Conservation (phyloP, 2,329 filamentous ascomycete genomes). For the Biscogniauxia mediterranea region DNA sequence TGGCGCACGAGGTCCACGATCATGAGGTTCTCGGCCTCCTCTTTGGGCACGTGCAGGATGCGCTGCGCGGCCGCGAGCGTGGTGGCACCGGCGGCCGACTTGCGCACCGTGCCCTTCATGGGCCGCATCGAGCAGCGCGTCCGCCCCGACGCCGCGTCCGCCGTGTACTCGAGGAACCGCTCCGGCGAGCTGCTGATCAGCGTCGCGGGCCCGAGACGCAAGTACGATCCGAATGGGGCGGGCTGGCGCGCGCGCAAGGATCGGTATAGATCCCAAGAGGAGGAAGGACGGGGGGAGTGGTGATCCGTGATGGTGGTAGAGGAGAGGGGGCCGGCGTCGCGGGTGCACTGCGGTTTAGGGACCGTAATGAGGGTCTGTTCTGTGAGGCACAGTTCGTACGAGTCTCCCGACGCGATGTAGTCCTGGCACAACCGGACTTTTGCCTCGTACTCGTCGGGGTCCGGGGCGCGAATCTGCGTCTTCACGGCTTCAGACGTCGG, state of each 20-base stretch:
- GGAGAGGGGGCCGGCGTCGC: conserved; percentile 46
- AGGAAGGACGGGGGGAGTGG: conserved; percentile 41
- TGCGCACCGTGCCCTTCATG: conserved; percentile 96
- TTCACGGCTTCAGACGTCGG: conserved; percentile 19
- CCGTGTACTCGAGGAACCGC: conserved; percentile 63
- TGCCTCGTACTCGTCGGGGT: conserved; percentile 55
- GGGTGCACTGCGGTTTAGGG: conserved; percentile 41
- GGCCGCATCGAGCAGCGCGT: conserved; percentile 73
- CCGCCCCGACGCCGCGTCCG: conserved; percentile 46
- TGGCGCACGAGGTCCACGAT: conserved; percentile 96
- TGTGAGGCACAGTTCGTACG: conserved; percentile 84
- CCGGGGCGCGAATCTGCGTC: conserved; percentile 39
- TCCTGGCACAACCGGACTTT: conserved; percentile 70
- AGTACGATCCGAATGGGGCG: conserved; percentile 80
- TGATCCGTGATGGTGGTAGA: conserved; percentile 20
- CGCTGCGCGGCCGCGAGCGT: conserved; percentile 70
- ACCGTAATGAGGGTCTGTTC: conserved; percentile 65
- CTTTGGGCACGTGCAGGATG: conserved; percentile 78
- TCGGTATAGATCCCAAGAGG: conserved; percentile 70
- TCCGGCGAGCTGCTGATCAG: conserved; percentile 85
- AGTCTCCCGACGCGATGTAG: conserved; percentile 72
- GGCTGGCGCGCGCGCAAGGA: conserved; percentile 70
- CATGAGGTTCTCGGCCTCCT: conserved; percentile 96
- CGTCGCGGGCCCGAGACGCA: conserved; percentile 67
- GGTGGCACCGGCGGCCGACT: conserved; percentile 63